A percentile compares a stretch with the other conserved stretches of the same genome.
These are phyloP conservation scores for Aspergillus spinulosporus DNA, from an alignment of 2,329 filamentous ascomycete genomes.

Conservation along the genomic window DNA sequence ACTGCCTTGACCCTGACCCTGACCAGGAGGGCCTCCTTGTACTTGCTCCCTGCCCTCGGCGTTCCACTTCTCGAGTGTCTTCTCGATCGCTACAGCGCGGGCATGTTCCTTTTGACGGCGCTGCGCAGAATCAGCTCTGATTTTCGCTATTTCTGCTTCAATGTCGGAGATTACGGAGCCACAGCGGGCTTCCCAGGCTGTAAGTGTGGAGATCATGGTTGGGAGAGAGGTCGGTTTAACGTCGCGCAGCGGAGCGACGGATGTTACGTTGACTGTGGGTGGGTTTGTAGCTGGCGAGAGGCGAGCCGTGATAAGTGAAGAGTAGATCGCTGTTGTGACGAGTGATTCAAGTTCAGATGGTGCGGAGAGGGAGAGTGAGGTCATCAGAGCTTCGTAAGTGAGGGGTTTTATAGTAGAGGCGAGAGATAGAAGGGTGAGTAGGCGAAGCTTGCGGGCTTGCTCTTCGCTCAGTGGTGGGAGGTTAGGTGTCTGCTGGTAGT, in stretches of 20 bases:
- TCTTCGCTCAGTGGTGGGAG: slow-evolving; percentile 71
- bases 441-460: slow-evolving; percentile 82
- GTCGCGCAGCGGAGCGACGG: slow-evolving; percentile 83
- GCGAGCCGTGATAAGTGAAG: slow-evolving; percentile 75
- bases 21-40: not conserved
- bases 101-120: slow-evolving; percentile 54
- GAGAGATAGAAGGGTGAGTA: slow-evolving; percentile 83
- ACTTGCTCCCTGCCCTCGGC: slow-evolving; percentile 19
- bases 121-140: slow-evolving; percentile 60
- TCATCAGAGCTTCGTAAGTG: slow-evolving; percentile 69
- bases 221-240: slow-evolving; percentile 72
- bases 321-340: slow-evolving; percentile 84
- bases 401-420: slow-evolving; percentile 68
- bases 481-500: slow-evolving; percentile 63
- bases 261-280: slow-evolving; percentile 72
- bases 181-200: slow-evolving; percentile 78
- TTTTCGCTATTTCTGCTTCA: slow-evolving; percentile 69
- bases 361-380: slow-evolving; percentile 65
- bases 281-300: slow-evolving; percentile 83
- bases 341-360: slow-evolving; percentile 77
- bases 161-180: slow-evolving; percentile 70
- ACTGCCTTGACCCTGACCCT: slow-evolving; percentile 3
- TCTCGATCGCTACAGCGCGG: slow-evolving; percentile 52
- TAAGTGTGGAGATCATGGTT: slow-evolving; percentile 66
- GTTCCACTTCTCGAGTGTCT: slow-evolving; percentile 47